Evolutionary conservation across 208 protist species (phyloP).

Genomic region (Phytomonas sp.): DNA sequence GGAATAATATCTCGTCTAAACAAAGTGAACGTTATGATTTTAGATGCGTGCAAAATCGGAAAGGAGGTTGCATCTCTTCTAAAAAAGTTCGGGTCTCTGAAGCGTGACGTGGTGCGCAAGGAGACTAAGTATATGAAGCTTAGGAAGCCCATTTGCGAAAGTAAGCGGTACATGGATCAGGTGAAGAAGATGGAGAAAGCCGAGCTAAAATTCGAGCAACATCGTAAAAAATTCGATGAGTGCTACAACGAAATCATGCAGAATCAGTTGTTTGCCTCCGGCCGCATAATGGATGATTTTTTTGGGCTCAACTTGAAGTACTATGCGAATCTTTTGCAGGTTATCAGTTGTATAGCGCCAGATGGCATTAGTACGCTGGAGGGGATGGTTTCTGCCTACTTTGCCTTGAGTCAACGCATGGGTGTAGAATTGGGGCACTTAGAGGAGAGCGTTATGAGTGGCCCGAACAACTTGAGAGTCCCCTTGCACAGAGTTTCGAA

Average conservation of each 20-base stretch:
- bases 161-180: constrained; percentile 44
- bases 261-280: constrained; percentile 24
- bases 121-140: constrained; percentile 35
- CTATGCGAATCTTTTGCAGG: constrained; percentile 27
- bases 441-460: constrained; percentile 14
- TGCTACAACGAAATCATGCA: constrained; percentile 39
- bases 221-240: constrained; percentile 24
- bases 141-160: constrained; percentile 25
- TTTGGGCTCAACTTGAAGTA: constrained; percentile 31
- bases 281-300: constrained; percentile 40
- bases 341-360: constrained; percentile 30
- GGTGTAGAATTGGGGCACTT: constrained; percentile 11
- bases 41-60: constrained; percentile 21
- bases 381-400: constrained; percentile 16
- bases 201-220: constrained; percentile 18
- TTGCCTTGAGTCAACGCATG: constrained; percentile 15
- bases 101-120: constrained; percentile 29
- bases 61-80: constrained; percentile 15
- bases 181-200: constrained; percentile 13
- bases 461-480: background rate
- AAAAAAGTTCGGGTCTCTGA: constrained; percentile 17
- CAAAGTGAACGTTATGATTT: constrained; percentile 20
- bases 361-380: constrained; percentile 21
- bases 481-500: background rate
- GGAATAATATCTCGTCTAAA: constrained; percentile 20